A percentile compares a stretch with the other conserved stretches of the same genome.
Evolutionary conservation across 2,329 filamentous ascomycete genomes (phyloP).

Genomic region (Ophiosphaerella korrae): DNA sequence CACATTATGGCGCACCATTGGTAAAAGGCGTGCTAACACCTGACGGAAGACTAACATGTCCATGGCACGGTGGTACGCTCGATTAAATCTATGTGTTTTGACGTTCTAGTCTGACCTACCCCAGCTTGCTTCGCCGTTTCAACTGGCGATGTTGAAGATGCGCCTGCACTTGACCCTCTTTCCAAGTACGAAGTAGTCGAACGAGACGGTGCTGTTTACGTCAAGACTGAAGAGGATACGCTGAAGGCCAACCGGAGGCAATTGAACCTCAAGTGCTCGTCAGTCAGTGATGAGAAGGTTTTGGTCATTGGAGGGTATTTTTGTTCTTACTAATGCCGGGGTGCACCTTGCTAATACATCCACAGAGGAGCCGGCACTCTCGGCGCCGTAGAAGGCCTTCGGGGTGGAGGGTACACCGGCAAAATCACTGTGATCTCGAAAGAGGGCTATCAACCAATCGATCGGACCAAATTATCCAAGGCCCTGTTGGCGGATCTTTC

Average conservation of each 20-base stretch:
- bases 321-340: not conserved
- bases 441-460: conserved; percentile 86
- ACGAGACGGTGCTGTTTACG: conserved; percentile 81
- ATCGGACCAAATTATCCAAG: conserved; percentile 95
- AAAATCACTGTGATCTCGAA: conserved; percentile 80
- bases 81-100: not conserved
- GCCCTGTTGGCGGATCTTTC: conserved; percentile 79
- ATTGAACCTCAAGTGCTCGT: conserved; percentile 74
- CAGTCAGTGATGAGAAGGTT: conserved; percentile 66
- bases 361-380: conserved; percentile 77
- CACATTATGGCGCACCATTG: conserved; percentile 90
- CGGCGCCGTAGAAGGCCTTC: conserved; percentile 80
- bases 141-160: conserved; percentile 93
- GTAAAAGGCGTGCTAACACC: conserved; percentile 82
- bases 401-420: conserved; percentile 79
- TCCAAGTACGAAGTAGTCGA: conserved; percentile 80
- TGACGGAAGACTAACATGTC: conserved; percentile 84
- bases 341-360: conserved; percentile 7
- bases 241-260: conserved; percentile 78
- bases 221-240: conserved; percentile 76
- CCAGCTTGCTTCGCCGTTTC: conserved; percentile 88
- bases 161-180: conserved; percentile 86
- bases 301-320: conserved; percentile 66
- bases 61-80: conserved; percentile 85
- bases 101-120: conserved; percentile 9